Base-by-base conservation (phyloP, 768 basidiomycete species). In the Termitomyces eurrhizus region DNA sequence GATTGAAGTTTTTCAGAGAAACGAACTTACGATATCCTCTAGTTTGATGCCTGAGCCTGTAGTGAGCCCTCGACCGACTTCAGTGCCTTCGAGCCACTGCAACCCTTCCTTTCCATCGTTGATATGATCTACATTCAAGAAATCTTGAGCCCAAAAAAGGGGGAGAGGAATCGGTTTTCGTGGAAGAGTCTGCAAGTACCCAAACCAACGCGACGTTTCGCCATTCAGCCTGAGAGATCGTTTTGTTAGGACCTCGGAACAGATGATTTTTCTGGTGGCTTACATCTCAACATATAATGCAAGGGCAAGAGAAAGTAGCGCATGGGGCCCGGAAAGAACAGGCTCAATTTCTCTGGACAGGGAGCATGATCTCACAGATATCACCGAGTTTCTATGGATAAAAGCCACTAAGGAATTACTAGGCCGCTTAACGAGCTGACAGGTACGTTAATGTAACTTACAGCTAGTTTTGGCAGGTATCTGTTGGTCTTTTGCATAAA, bases 241-340 rank as follows among this genome's bases (percentile, higher is more conserved):
- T 52, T 44, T 53, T 16, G 12, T 56, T 33, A 51, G 65, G 60
- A 51, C 45, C n/a, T 36, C 21, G 58, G 46, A 49, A 56, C 18
- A 33, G 8, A 11, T 46, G 13, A 33, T 32, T 56, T 55, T 44
- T 64, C 59, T 65, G 58, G 7, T 39, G 12, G 74, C 82, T 74
- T 68, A 89, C 89, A 86, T 71, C 72, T 92, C 89, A 35, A 74
- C 75, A 60, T 86, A 86, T 24, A 92, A 73, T 13, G 85, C 89
- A 32, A 88, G 71, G 12, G 89, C 74, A 6, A 90, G 78, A 39
- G 82, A 77, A 37, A 90, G 77, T 52, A 83, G 83, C 3, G 88
- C 86, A 42, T 75, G 80, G 37, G 80, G 77, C 2, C 88, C 89
- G 67, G 80, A 82, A 11, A 81, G 80, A 32, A 72, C 73, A 14